Base-by-base conservation (phyloP, 2,329 filamentous ascomycete species). In the Zymoseptoria pseudotritici region DNA sequence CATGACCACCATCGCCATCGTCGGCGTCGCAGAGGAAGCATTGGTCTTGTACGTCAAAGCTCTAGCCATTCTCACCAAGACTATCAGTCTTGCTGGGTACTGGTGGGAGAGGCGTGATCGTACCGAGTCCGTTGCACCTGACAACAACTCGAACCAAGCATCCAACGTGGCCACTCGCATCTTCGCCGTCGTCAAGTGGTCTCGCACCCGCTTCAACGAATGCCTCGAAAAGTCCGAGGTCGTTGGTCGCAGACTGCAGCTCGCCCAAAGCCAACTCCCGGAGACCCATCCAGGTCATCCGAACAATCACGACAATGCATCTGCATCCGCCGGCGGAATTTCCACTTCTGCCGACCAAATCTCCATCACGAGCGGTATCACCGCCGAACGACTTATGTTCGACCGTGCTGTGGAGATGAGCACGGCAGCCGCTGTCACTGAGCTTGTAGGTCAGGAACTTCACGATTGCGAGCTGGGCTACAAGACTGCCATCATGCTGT, bases 401-500 rank as follows among this genome's bases (percentile, higher is more conserved):
- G 94, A 99, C 68, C 89, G 94, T 53, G 94, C 94, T 0, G 79
- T 97, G 21, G 94, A 99, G 73, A 97, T 99, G 94, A 97, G 91
- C 73, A 86, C 91, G 56, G 86, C 90, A 3, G 93, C 94, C 7
- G 94, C 94, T 7, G 94, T 97, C 71, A 95, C 96, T 68, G 94
- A 99, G 76, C 89, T 99, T 55, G 91, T 94, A 1, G 91, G 93
- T 59, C 90, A 94, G 63, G 92, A 97, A 73, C 79, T 97, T 22
- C 77, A 80, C 0, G 91, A 91, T 17, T 97, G 93, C 71, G 92
- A 97, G 71, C 86, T 96, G 24, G 92, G 91, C 19, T 99, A 99
- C 72, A 83, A 90, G 57, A 97, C 94, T 0, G 92, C 94, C 0
- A 91, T 97, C 65, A 85, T 90, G 64, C 94, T 99, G 88, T 82